These are phyloP conservation scores for Darksidea phi DNA, from an alignment of 495 filamentous ascomycete species.

Conservation along the genomic window DNA sequence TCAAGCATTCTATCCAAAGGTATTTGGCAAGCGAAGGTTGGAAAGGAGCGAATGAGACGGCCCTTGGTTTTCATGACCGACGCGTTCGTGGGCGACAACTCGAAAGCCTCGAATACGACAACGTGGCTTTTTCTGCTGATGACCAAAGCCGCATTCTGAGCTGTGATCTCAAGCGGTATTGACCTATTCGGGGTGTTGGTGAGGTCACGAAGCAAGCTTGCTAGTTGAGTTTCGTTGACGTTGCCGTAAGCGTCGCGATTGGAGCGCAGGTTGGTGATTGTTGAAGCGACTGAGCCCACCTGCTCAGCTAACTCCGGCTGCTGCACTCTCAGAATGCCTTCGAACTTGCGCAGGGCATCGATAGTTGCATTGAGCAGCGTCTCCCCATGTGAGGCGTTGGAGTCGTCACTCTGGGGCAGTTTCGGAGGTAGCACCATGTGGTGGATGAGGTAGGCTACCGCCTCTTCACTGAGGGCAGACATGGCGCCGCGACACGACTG, in stretches of 20 bases:
- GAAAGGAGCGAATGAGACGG: conserved; percentile 56
- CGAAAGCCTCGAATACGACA: conserved; percentile 56
- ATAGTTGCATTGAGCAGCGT: neutral
- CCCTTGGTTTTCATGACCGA: conserved; percentile 52
- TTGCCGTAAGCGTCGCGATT: neutral
- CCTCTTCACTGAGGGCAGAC: neutral
- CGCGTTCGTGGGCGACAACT: conserved; percentile 53
- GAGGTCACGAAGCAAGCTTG: neutral
- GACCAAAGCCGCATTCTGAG: conserved; percentile 61
- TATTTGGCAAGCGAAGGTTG: conserved; percentile 51
- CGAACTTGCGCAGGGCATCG: conserved; percentile 3
- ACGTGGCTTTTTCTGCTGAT: conserved; percentile 41
- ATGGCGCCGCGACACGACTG: neutral
- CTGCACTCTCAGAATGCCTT: neutral
- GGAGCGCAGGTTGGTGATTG: neutral
- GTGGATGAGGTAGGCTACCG: conserved; percentile 47
- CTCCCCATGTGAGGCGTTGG: conserved; percentile 23
- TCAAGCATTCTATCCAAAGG: conserved; percentile 40
- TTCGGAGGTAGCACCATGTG: conserved; percentile 63
- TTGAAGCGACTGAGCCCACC: neutral
- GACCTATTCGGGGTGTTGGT: neutral
- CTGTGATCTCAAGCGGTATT: conserved; percentile 41
- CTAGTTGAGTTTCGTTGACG: neutral
- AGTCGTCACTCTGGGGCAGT: conserved; percentile 53
- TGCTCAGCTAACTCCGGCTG: neutral